Conservation (phyloP, 306 rosid species). For the Pyrus bretschneideri region DNA sequence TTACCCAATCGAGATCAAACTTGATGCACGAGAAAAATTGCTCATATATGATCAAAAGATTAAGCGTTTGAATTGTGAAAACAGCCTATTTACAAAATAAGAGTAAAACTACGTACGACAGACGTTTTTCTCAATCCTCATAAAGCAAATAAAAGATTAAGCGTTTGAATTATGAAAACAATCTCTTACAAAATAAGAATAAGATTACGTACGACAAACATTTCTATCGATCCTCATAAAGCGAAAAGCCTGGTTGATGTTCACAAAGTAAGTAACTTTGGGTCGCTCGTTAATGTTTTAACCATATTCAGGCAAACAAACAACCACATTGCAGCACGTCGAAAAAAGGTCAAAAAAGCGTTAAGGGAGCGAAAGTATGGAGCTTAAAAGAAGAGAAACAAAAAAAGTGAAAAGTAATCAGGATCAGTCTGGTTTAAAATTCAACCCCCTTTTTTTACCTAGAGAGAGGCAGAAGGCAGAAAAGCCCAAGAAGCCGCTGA, state of each 20-base stretch:
- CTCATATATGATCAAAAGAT: too few species aligned
- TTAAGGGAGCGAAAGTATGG: background rate
- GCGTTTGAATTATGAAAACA: too few species aligned
- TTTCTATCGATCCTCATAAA: too few species aligned
- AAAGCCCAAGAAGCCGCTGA: constrained; percentile 28
- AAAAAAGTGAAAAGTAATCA: background rate
- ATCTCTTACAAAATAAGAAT: rapidly evolving
- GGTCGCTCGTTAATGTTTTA: background rate
- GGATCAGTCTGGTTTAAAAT: constrained; percentile 3
- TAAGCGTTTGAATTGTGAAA: too few species aligned
- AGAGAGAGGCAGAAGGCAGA: background rate
- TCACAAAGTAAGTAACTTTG: too few species aligned
- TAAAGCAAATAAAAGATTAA: too few species aligned
- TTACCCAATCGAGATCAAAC: background rate
- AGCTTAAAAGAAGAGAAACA: background rate
- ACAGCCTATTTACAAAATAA: too few species aligned
- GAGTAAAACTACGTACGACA: too few species aligned
- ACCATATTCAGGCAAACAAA: background rate
- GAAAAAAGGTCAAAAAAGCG: background rate
- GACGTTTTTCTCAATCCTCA: too few species aligned
- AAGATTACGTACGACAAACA: rapidly evolving
- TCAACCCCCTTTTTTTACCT: background rate
- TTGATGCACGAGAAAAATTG: too few species aligned
- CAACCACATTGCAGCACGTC: background rate
- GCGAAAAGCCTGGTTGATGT: rapidly evolving